Base-by-base conservation (phyloP, 306 rosid species). In the Phaseolus lunatus region DNA sequence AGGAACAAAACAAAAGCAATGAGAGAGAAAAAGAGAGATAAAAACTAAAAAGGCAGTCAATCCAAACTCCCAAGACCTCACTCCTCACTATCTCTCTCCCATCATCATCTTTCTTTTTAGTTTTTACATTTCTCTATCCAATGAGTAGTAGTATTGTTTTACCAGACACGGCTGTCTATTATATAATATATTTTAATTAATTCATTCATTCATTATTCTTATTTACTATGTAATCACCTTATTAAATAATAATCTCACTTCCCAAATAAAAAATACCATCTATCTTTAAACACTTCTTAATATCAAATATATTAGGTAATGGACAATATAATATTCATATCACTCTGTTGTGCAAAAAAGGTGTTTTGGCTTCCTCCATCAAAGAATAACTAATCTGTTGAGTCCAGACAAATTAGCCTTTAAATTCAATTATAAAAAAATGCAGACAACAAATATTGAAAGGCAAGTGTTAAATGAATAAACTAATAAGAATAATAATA, bases 21-120 rank as follows among this genome's bases (percentile, higher is more conserved):
- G 33, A 1, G 67, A 27, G 66, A 39, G 3, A 5, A 10, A 19
- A 27, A 10, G 69, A 43, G 59, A 68, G 61, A 7, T 11, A 23
- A 48, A 71, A 67, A 64, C 67, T 48, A 68, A 77, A 85, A 85
- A 84, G 84, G 54, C 78, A 67, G 89, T 82, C 87, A 86, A 85
- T 85, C 83, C 87, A 77, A 81, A 58, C 71, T 62, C 56, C 76
- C 1, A 45, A 74, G 81, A 83, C 86, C 79, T 29, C 49, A 67
- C 66, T 79, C 81, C 67, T 53, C 16, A 70, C 37, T 81, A 24
- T 85, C 62, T 64, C 70, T 73, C 71, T 85, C 72, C 83, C 81
- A 75, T 80, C 72, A 52, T 61, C 70, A 27, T 74, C 39, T 71
- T 31, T 62, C 62, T 53, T 63, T 79, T 33, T 15, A 44, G 24